Evolutionary conservation across 2,329 filamentous ascomycete species (phyloP).

Genomic region (Phialophora macrospora): DNA sequence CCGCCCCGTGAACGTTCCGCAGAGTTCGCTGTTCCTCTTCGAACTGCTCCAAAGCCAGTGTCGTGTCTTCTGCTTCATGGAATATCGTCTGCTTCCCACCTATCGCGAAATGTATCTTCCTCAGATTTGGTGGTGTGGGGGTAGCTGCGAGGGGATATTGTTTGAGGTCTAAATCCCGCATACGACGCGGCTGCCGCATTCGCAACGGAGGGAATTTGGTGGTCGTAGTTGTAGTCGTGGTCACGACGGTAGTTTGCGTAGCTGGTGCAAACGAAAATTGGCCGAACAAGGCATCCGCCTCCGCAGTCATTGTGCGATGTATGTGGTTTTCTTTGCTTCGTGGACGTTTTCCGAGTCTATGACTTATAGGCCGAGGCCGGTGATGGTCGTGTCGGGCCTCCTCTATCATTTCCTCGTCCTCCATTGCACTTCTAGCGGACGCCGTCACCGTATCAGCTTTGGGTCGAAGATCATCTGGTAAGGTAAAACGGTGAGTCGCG

Average conservation of each 20-base stretch:
- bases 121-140: conserved; percentile 78
- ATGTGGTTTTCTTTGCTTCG: conserved; percentile 25
- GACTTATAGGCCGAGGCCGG: conserved; percentile 36
- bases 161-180: conserved; percentile 78
- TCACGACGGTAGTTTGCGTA: conserved; percentile 72
- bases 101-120: conserved; percentile 75
- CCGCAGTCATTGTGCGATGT: conserved; percentile 36
- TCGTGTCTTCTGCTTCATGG: conserved; percentile 64
- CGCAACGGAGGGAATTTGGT: conserved; percentile 81
- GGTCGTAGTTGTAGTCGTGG: conserved; percentile 89
- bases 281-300: conserved; percentile 55
- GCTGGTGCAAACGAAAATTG: conserved; percentile 67
- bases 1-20: conserved; percentile 30
- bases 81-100: conserved; percentile 66
- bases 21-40: conserved; percentile 35
- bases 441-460: conserved; percentile 14
- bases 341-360: conserved; percentile 16
- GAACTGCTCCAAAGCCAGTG: conserved; percentile 53
- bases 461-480: conserved; percentile 20
- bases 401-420: conserved; percentile 28
- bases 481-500: conserved; percentile 13
- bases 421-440: conserved; percentile 19
- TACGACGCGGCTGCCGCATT: conserved; percentile 72
- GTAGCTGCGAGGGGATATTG: conserved; percentile 86
- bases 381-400: conserved; percentile 35